phyloP scores from a whole-genome alignment of 2,329 filamentous ascomycete species.

The Hirsutella thompsonii region DNA sequence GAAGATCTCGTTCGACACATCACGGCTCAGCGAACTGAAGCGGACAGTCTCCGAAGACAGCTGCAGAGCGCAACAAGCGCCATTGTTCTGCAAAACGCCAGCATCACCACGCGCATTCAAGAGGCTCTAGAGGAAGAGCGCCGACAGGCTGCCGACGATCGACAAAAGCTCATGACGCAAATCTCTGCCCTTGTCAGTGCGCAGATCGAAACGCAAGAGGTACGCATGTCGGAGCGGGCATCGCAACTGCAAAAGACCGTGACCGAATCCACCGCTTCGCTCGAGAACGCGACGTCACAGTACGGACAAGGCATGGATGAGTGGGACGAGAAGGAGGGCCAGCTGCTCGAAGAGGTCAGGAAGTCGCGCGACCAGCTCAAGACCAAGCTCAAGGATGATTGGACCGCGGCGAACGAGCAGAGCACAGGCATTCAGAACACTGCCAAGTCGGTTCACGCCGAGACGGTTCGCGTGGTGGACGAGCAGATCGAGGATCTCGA shows the following conservation, averaged over 20 bases:
- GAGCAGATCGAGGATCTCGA: conserved; percentile 80
- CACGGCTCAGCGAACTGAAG: conserved; percentile 63
- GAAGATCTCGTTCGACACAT: conserved; percentile 68
- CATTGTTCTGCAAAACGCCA: conserved; percentile 54
- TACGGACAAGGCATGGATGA: conserved; percentile 61
- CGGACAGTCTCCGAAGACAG: conserved; percentile 57
- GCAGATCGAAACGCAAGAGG: conserved; percentile 61
- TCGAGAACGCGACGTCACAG: conserved; percentile 51
- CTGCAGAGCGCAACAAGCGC: conserved; percentile 57
- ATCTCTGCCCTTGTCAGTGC: conserved; percentile 66
- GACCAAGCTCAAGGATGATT: conserved; percentile 73
- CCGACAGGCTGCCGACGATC: conserved; percentile 57
- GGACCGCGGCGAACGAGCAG: conserved; percentile 65
- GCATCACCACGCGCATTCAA: conserved; percentile 53
- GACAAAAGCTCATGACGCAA: conserved; percentile 59
- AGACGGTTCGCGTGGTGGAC: conserved; percentile 81
- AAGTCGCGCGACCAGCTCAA: conserved; percentile 68
- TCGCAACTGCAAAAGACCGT: conserved; percentile 52
- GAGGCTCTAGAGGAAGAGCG: conserved; percentile 66
- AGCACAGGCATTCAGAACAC: conserved; percentile 74
- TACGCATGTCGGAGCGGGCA: conserved; percentile 53
- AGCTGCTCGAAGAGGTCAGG: conserved; percentile 57
- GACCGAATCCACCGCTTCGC: conserved; percentile 42
- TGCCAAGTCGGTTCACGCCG: conserved; percentile 77
- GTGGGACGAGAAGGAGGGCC: conserved; percentile 59